Percentiles rank a stretch among this genome's conserved stretches.
These are phyloP conservation scores for Dioscorea dumetorum DNA, from an alignment of 106 monocot genomes.

Conservation along the genomic window DNA sequence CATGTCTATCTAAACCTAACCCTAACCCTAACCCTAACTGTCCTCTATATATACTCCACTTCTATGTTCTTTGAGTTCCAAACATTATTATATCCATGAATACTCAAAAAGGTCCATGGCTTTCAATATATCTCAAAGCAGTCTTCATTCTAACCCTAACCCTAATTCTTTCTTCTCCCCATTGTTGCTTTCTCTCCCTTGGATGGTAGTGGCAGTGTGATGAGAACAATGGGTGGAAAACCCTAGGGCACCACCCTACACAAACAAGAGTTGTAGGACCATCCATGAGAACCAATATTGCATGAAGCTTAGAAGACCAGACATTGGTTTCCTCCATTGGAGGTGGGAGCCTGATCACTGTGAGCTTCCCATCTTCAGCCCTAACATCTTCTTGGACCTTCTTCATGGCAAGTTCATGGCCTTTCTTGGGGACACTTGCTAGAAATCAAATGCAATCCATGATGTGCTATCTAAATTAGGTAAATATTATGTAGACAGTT, in stretches of 20 bases:
- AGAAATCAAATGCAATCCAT: conserved; percentile 36
- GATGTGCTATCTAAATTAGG: conserved; percentile 20
- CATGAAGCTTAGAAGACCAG: conserved; percentile 24
- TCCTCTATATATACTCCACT: too few species aligned
- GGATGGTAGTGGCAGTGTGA: too few species aligned
- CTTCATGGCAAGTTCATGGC: conserved; percentile 17
- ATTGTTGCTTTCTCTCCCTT: too few species aligned
- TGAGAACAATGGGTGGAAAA: neutral
- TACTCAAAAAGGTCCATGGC: too few species aligned
- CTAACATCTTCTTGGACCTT: conserved; percentile 12
- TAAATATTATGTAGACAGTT: neutral
- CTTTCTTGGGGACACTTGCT: conserved; percentile 24
- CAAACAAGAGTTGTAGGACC: conserved; percentile 9
- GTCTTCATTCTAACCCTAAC: too few species aligned
- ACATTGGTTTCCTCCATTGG: conserved; percentile 23
- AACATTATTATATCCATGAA: too few species aligned
- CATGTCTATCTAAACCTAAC: too few species aligned
- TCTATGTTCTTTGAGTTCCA: too few species aligned
- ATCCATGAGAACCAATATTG: conserved; percentile 25
- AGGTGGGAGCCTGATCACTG: conserved; percentile 26
- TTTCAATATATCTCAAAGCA: too few species aligned
- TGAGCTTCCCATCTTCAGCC: conserved; percentile 11
- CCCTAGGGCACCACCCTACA: conserved; percentile 13
- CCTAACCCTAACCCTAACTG: too few species aligned
- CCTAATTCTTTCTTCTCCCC: too few species aligned